Evolutionary conservation across 192 early-diverging fungal species (phyloP).

Genomic region (Entomortierella chlamydospora): DNA sequence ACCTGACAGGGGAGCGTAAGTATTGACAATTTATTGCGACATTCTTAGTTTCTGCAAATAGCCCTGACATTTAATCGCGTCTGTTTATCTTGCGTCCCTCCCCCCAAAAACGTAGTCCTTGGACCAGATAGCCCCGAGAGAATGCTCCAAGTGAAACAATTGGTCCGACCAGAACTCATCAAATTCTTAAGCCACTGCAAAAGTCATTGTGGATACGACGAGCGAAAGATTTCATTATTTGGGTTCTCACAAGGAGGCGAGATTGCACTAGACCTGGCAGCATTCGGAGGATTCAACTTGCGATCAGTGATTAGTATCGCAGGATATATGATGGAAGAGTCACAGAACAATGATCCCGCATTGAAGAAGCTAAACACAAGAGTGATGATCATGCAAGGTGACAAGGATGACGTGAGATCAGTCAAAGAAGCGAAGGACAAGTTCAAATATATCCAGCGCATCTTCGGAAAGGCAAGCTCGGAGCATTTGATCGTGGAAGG

Average conservation of each 20-base stretch:
- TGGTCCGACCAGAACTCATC: constrained; percentile 57
- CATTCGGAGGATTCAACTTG: constrained; percentile 63
- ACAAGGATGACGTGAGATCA: constrained; percentile 60
- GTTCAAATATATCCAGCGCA: constrained; percentile 43
- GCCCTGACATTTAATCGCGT: no score
- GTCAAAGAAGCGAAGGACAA: constrained; percentile 52
- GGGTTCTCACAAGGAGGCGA: constrained; percentile 83
- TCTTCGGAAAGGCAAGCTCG: constrained; percentile 49
- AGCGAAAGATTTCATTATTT: constrained; percentile 68
- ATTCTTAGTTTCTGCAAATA: not conserved
- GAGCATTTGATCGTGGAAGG: constrained; percentile 59
- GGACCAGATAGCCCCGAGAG: constrained; percentile 52
- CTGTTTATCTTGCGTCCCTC: not conserved
- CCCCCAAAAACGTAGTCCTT: constrained; percentile 47
- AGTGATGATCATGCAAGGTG: constrained; percentile 71
- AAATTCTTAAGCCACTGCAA: constrained; percentile 61
- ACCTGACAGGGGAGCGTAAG: constrained; percentile 63
- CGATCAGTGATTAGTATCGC: constrained; percentile 71
- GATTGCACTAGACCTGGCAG: constrained; percentile 72
- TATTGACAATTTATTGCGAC: constrained; percentile 1
- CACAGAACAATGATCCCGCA: constrained; percentile 35
- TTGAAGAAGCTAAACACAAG: constrained; percentile 39
- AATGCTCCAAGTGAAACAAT: constrained; percentile 54
- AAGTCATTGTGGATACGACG: constrained; percentile 55
- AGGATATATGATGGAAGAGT: constrained; percentile 66